phyloP scores from a whole-genome alignment of 2,329 filamentous ascomycete species.

The Colletotrichum camelliae region DNA sequence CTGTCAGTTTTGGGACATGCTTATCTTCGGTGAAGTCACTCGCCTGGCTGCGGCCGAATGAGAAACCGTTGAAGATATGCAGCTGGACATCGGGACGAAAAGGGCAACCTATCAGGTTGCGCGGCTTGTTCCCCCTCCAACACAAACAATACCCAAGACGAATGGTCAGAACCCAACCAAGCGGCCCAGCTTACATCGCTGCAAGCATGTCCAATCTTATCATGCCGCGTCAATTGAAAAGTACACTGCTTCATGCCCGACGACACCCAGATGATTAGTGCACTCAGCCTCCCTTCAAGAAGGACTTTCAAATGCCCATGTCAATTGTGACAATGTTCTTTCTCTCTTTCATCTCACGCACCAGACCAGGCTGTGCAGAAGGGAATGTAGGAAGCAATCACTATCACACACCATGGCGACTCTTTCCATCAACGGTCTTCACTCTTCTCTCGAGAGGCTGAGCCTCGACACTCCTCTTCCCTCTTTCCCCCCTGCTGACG shows the following conservation, averaged over 20 bases:
- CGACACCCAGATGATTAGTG: not conserved
- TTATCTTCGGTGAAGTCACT: not conserved
- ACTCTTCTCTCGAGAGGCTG: constrained; percentile 65
- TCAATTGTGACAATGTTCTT: not conserved
- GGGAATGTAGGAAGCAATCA: not conserved
- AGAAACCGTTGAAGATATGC: not conserved
- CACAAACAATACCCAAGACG: not conserved
- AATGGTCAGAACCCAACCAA: not conserved
- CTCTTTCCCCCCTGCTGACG: constrained; percentile 24
- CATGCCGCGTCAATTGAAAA: not conserved
- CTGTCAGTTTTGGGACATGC: not conserved
- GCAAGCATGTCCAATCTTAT: not conserved
- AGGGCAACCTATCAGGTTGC: not conserved
- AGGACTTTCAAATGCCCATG: not conserved
- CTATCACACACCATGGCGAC: constrained; percentile 46
- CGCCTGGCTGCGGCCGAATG: not conserved
- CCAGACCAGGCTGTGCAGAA: not conserved
- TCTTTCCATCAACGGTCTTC: constrained; percentile 62
- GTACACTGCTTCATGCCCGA: not conserved
- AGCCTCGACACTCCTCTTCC: constrained; percentile 42
- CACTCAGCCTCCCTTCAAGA: not conserved
- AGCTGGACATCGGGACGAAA: rapidly evolving
- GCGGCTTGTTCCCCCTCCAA: too few relatives aligned
- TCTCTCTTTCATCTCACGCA: not conserved
- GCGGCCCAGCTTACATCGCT: rapidly evolving